Base-by-base conservation (phyloP, 169 alveolate genomes). In the Cryptosporidium xiaoi region DNA sequence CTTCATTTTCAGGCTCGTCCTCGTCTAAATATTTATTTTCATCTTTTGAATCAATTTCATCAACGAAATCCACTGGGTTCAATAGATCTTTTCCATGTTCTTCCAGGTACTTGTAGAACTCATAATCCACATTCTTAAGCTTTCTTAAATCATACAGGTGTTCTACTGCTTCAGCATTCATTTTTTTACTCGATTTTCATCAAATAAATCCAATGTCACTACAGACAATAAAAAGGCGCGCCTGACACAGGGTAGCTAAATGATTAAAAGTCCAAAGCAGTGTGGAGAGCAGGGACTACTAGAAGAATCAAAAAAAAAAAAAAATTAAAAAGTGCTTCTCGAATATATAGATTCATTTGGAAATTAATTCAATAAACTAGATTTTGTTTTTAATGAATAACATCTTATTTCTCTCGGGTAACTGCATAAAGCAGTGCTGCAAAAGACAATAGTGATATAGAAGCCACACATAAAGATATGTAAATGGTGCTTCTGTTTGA, bases 121-220 rank as follows among this genome's bases (percentile, higher is more conserved):
- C 71, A 62, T 44, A 46, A 44, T 77, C 87, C 0, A 77, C 64
- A 18, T 77, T 71, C 53, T 77, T 77, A 5, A 77, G 48, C 27
- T 62, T 53, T 51, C 56, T 50, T 29, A 77, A 66, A n/a, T 77
- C 87, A 7, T 56, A 27, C 51, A 77, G 36, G 64, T 77, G 71
- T 71, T 53, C n/a, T 8, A 60, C 46, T 31, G 12, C 44, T 77
- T 31, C 55, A 48, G 20, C 33, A 27, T 18, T 77, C 87, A 40
- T 20, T 53, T 62, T 40, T 60, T 16, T 48, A n/a, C 46, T 53
- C 4, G 31, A 24, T 16, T 13, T 53, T 20, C 0, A 3, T 13
- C 48, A 51, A 29, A 48, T 20, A 66, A 34, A 34, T 15, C 20
- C 29, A 31, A 69, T 51, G 36, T 56, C 66, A 51, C 83, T 3